phyloP scores from a whole-genome alignment of 1,284 basidiomycete species.

The Microbotryomycetes sp. region DNA sequence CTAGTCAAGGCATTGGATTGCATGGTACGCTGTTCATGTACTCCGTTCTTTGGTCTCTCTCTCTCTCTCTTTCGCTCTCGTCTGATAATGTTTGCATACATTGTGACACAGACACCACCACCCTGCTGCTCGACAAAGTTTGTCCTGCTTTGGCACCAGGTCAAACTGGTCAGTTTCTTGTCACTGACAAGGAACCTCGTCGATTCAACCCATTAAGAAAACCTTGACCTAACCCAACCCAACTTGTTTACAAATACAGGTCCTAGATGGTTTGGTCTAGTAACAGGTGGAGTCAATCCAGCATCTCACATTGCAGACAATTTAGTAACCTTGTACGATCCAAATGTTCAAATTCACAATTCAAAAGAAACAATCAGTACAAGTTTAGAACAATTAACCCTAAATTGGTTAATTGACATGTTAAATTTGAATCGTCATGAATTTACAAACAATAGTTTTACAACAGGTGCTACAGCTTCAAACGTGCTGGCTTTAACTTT shows the following conservation, averaged over 20 bases:
- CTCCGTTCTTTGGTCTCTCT: background rate
- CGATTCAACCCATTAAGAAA: too few species aligned
- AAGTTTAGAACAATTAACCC: constrained; percentile 45
- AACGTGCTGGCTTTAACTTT: constrained; percentile 48
- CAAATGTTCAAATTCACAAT: constrained; percentile 47
- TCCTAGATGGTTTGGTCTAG: constrained; percentile 49
- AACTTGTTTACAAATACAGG: constrained; percentile 2
- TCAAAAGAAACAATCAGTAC: constrained; percentile 44
- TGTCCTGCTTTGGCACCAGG: constrained; percentile 43
- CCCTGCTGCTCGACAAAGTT: constrained; percentile 34
- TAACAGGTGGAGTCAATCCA: constrained; percentile 37
- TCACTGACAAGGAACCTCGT: background rate
- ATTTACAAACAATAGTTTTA: constrained; percentile 47
- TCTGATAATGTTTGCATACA: too few species aligned
- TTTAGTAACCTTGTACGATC: constrained; percentile 38
- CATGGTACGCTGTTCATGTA: constrained; percentile 1
- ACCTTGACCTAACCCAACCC: background rate
- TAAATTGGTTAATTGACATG: constrained; percentile 47
- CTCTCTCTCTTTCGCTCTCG: background rate
- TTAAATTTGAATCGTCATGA: constrained; percentile 40
- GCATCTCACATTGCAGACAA: constrained; percentile 47
- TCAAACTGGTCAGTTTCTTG: constrained; percentile 40
- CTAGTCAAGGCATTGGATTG: constrained; percentile 9
- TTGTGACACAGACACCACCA: constrained; percentile 26
- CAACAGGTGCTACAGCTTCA: constrained; percentile 50